These are phyloP conservation scores for Neofusicoccum umdonicola DNA, from an alignment of 2,329 filamentous ascomycete genomes.

Conservation along the genomic window DNA sequence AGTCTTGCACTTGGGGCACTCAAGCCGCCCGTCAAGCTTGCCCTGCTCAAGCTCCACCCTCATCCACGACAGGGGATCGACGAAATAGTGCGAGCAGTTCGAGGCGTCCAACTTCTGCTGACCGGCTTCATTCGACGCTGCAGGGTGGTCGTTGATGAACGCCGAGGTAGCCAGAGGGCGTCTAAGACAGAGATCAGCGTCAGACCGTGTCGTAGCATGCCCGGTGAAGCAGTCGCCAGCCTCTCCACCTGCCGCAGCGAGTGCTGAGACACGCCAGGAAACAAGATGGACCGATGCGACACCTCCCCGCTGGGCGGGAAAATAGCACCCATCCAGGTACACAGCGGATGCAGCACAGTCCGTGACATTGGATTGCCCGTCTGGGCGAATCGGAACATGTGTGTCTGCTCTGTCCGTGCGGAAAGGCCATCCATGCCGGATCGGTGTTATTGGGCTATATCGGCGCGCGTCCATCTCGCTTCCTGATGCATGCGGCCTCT, in stretches of 20 bases:
- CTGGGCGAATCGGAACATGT: neutral
- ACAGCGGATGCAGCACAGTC: neutral
- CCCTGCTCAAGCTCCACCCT: conserved; percentile 77
- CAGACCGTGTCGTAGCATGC: neutral
- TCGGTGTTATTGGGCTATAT: neutral
- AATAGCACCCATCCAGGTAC: neutral
- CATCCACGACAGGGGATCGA: conserved; percentile 97
- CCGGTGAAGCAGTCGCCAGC: neutral
- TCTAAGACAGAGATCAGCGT: conserved; percentile 33
- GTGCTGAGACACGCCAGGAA: neutral
- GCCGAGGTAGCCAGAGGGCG: conserved; percentile 61
- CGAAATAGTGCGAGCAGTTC: conserved; percentile 79
- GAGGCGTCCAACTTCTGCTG: conserved; percentile 21
- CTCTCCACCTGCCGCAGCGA: neutral
- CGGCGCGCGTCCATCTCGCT: conserved; percentile 5
- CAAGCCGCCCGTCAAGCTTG: conserved; percentile 76
- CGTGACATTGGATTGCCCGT: neutral
- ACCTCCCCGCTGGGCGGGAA: neutral
- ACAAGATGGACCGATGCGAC: neutral
- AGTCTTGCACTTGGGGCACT: conserved; percentile 80
- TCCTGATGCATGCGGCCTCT: conserved; percentile 2
- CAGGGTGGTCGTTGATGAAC: conserved; percentile 66
- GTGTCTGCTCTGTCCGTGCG: neutral
- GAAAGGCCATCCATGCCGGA: neutral
- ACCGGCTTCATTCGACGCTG: conserved; percentile 17